Evolutionary conservation across 352 stramenopile genomes (phyloP), one percentile per base, ranked within the genome.

Genomic region (Sclerospora graminicola): DNA sequence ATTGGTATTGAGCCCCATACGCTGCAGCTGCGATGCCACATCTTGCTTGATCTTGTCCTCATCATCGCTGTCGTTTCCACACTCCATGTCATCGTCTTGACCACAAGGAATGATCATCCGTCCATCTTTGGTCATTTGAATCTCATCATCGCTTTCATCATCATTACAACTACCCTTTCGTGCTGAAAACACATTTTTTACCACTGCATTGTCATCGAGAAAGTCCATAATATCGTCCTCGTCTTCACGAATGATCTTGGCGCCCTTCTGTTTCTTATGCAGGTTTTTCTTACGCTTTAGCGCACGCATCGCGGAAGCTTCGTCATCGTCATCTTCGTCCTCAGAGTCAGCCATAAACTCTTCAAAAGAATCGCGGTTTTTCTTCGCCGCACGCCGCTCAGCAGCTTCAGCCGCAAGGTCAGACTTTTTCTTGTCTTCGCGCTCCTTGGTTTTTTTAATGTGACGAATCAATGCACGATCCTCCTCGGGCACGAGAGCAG

Each of bases 381-480:
- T 71, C 38, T 71, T 63, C 8, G 62, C 45, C 23, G 71, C 63
- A 45, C 66, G 67, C 14, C 54, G 54, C 35, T 68, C 54, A 21
- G 58, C 58, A 55, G 58, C 58, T 55, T 64, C 53, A 21, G 54
- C 53, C 15, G 65, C 57, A 32, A 85, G 78, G 36, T 92, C 75
- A 10, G 70, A 73, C 48, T 94, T 90, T 52, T 89, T 88, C 60
- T 88, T 89, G 44, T 91, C 71, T 42, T 90, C 82, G 30, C 89
- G 78, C 47, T 97, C 85, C 29, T 89, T 90, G 5, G 94, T 89
- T 75, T 97, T 98, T 57, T 95, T 90, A 54, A 98, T 97, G 64
- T 98, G 89, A 51, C 85, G 95, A 45, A 98, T 92, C 21, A 98
- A 54, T 23, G 88, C 80, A 18, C 66, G 76, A 54, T 98, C 89